A percentile compares a stretch with the other conserved stretches of the same genome.
These are phyloP conservation scores for Monosporozyma servazzii DNA, from an alignment of 805 yeast species.

Conservation along the genomic window DNA sequence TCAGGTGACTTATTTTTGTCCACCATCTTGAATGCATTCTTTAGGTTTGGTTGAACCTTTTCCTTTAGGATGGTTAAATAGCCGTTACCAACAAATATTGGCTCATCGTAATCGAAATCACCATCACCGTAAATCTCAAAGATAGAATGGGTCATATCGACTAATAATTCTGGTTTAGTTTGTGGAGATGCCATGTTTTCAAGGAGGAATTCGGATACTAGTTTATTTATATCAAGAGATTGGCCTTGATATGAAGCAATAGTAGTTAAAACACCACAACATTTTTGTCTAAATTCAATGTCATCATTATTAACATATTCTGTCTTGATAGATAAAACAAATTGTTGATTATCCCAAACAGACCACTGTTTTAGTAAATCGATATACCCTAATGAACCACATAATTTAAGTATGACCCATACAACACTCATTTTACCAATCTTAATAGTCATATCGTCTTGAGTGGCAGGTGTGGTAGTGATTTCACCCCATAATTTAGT, in stretches of 20 bases:
- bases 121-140: slow-evolving; percentile 79
- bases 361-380: slow-evolving; percentile 11
- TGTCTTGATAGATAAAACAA: slow-evolving; percentile 17
- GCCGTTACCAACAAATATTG: slow-evolving; percentile 51
- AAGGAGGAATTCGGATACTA: slow-evolving; percentile 39
- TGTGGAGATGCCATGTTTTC: slow-evolving; percentile 19
- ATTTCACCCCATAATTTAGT: slow-evolving; percentile 14
- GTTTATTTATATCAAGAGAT: slow-evolving; percentile 33
- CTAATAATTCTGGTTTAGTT: slow-evolving; percentile 34
- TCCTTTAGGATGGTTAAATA: slow-evolving; percentile 36
- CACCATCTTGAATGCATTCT: slow-evolving; percentile 47
- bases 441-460: slow-evolving; percentile 20
- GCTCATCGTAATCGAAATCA: slow-evolving; percentile 53
- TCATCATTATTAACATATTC: slow-evolving; percentile 15
- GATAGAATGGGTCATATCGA: slow-evolving; percentile 55
- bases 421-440: slow-evolving; percentile 34
- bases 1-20: slow-evolving; percentile 54
- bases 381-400: slow-evolving; percentile 7
- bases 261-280: slow-evolving; percentile 44
- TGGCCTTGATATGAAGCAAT: slow-evolving; percentile 40
- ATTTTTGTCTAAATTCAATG: slow-evolving; percentile 32
- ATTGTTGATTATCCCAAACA: slow-evolving; percentile 21
- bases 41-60: slow-evolving; percentile 39
- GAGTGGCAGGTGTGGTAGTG: background rate
- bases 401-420: slow-evolving; percentile 36